These are phyloP conservation scores for Amniculicola lignicola DNA, from an alignment of 495 filamentous ascomycete species.

Conservation along the genomic window DNA sequence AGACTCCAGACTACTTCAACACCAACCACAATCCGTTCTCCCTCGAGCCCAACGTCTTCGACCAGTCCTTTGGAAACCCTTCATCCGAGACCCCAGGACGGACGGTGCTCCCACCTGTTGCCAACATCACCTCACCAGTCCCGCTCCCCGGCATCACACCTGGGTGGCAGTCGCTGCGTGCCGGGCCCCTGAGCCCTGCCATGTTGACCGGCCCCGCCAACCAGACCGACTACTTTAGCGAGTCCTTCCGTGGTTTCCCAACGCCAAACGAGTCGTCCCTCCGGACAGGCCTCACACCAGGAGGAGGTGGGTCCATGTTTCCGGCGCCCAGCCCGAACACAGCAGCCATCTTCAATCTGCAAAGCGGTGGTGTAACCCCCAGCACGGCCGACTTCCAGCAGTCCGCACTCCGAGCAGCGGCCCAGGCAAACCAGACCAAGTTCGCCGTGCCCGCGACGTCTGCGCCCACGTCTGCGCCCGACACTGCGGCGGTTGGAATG, in stretches of 20 bases:
- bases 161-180: constrained; percentile 86
- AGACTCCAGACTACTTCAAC: constrained; percentile 32
- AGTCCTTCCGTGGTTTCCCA: constrained; percentile 78
- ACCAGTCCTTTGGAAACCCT: constrained; percentile 77
- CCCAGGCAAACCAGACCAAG: constrained; percentile 47
- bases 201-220: constrained; percentile 88
- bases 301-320: constrained; percentile 97
- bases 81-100: constrained; percentile 78
- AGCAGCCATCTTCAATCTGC: constrained; percentile 73
- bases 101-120: constrained; percentile 85
- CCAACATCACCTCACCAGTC: constrained; percentile 86
- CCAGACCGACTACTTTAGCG: constrained; percentile 69
- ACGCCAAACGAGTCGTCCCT: constrained; percentile 97
- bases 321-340: constrained; percentile 85
- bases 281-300: constrained; percentile 87
- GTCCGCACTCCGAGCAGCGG: constrained; percentile 77
- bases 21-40: constrained; percentile 48
- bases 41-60: constrained; percentile 93
- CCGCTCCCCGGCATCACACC: constrained; percentile 63
- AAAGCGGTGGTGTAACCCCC: constrained; percentile 80
- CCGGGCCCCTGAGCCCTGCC: constrained; percentile 91
- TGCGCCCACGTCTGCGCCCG: constrained; percentile 50
- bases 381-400: constrained; percentile 91
- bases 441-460: constrained; percentile 38
- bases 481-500: constrained; percentile 43